Percentiles rank a stretch among this genome's conserved stretches.
Evolutionary conservation across 1,139 yeast species (phyloP).

Genomic region (Hansenula sp.): DNA sequence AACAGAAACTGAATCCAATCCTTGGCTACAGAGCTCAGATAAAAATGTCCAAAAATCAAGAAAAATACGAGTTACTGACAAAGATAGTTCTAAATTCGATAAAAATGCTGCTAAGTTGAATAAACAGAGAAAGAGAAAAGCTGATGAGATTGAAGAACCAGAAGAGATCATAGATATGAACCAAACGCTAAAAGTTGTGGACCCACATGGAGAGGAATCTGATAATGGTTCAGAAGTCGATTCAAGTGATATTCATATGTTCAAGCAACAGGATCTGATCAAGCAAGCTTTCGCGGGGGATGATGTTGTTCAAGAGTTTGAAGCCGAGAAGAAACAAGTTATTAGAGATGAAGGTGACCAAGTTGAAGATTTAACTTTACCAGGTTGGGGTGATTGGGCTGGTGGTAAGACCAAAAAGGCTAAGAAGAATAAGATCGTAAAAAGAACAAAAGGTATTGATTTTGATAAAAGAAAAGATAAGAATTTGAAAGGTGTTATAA

Average conservation of each 20-base stretch:
- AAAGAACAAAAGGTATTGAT: slow-evolving; percentile 66
- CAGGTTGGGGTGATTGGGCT: slow-evolving; percentile 96
- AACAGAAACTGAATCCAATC: slow-evolving; percentile 46
- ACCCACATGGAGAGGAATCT: slow-evolving; percentile 40
- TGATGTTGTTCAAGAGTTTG: slow-evolving; percentile 76
- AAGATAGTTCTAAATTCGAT: slow-evolving; percentile 46
- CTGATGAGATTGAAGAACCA: slow-evolving; percentile 28
- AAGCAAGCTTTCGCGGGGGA: slow-evolving; percentile 97
- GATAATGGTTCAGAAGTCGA: slow-evolving; percentile 26
- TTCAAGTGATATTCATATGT: slow-evolving; percentile 37
- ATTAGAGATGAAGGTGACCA: slow-evolving; percentile 81
- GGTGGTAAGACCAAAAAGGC: slow-evolving; percentile 45
- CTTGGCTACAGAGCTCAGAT: slow-evolving; percentile 57
- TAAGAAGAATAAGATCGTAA: slow-evolving; percentile 59
- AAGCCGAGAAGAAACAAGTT: slow-evolving; percentile 66
- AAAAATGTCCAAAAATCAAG: slow-evolving; percentile 43
- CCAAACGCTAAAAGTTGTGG: slow-evolving; percentile 31
- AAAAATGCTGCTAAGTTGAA: slow-evolving; percentile 46
- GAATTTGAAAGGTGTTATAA: slow-evolving; percentile 73
- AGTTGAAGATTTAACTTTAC: slow-evolving; percentile 79
- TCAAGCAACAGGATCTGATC: slow-evolving; percentile 79
- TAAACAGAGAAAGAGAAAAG: slow-evolving; percentile 39
- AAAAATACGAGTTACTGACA: slow-evolving; percentile 53
- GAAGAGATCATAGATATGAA: slow-evolving; percentile 46
- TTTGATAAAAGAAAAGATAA: slow-evolving; percentile 76